Evolutionary conservation across 208 protist species (phyloP).

Genomic region (Trypanosoma lewisi): DNA sequence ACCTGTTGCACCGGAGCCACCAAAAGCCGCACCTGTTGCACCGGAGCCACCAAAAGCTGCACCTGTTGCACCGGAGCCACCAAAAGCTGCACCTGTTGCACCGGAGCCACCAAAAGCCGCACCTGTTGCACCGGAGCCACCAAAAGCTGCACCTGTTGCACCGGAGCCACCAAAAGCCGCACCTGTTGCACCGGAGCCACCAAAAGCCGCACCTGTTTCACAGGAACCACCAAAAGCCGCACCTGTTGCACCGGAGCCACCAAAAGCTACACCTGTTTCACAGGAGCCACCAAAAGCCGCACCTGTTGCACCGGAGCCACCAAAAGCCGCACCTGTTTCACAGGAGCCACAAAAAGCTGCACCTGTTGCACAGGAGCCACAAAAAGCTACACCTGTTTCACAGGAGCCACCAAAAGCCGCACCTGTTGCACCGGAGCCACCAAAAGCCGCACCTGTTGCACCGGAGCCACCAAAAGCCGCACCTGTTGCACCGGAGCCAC

Average conservation of each 20-base stretch:
- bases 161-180: constrained; percentile 13
- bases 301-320: constrained; percentile 3
- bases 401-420: constrained; percentile 25
- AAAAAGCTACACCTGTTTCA: constrained; percentile 24
- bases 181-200: constrained; percentile 12
- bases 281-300: constrained; percentile 11
- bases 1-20: constrained; percentile 12
- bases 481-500: constrained; percentile 21
- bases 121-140: constrained; percentile 28
- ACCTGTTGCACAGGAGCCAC: constrained; percentile 21
- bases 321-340: constrained; percentile 9
- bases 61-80: constrained; percentile 20
- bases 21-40: constrained; percentile 13
- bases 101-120: constrained; percentile 22
- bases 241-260: constrained; percentile 14
- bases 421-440: constrained; percentile 15
- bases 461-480: constrained; percentile 5
- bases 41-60: constrained; percentile 21
- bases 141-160: constrained; percentile 21
- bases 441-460: constrained; percentile 15
- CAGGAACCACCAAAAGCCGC: constrained; percentile 11
- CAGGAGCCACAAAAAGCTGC: constrained; percentile 7
- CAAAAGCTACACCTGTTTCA: constrained; percentile 5
- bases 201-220: constrained; percentile 7
- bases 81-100: constrained; percentile 14